Evolutionary conservation across 1,284 basidiomycete species (phyloP), one percentile per base, ranked within the genome.

Genomic region (Cerioporus squamosus): DNA sequence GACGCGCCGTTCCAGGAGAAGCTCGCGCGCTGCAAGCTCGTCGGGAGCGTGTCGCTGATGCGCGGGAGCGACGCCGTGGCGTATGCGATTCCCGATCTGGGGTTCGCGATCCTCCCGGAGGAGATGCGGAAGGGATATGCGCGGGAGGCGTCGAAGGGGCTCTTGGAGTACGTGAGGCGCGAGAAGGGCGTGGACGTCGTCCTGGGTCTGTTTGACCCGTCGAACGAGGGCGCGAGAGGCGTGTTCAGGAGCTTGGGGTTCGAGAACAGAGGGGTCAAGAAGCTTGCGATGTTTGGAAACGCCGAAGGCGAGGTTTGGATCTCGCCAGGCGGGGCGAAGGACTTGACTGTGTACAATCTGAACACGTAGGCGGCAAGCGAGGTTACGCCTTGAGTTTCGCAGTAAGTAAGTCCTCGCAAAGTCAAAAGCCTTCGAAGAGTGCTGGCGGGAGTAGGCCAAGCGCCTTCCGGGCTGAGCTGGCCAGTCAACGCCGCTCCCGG

Each of bases 71-170:
- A 44, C 18, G 29, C 55, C 15, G 51, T 44, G 49, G 43, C 55
- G 18, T 51, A 57, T 49, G 23, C 36, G 48, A 48, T 23, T 3
- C 55, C 55, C 2, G 55, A 57, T 23, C 49, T 57, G 33, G 55
- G 55, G 15, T 57, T 57, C 29, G 55, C 38, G 22, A 51, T 57
- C 18, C 44, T 57, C 23, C 55, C 55, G 4, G 55, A 57, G 36
- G 55, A 51, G 55, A 57, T 46, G 55, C 49, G 55, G 12, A 57
- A 51, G 44, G 55, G 54, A 23, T 51, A 50, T 48, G 55, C 55
- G 49, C 31, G 14, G 33, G 55, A 56, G 55, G 55, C 55, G 18
- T 33, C 55, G 24, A 12, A 5, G 4, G 49, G 31, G 8, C 26
- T 51, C 8, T 24, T 57, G 15, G 29, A 38, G 39, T 47, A 51